Conservation (phyloP, 306 rosid species). For the Delonix regia region DNA sequence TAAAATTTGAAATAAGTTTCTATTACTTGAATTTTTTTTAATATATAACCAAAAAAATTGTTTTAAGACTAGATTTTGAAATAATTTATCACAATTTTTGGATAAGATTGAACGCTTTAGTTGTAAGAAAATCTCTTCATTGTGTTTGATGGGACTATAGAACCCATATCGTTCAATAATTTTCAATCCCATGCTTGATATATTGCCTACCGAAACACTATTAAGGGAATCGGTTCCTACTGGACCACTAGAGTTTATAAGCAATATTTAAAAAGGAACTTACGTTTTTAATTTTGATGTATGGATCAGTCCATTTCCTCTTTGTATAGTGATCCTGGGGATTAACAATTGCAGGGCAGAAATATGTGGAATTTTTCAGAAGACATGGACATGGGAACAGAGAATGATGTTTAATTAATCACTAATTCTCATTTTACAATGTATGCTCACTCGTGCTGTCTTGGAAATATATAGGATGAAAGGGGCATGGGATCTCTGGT, state of each 20-base stretch:
- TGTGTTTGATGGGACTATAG: not conserved
- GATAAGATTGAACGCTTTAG: not conserved
- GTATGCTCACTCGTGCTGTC: slow-evolving; percentile 78
- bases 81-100: not conserved
- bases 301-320: not conserved
- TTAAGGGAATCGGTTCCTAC: not conserved
- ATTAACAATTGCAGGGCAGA: slow-evolving; percentile 56
- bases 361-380: slow-evolving; percentile 55
- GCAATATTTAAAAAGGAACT: not conserved
- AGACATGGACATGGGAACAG: slow-evolving; percentile 71
- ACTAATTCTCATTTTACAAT: slow-evolving; percentile 43
- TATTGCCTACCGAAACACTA: not conserved
- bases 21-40: not conserved
- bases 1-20: not conserved
- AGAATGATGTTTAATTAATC: slow-evolving; percentile 41
- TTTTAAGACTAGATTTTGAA: not conserved
- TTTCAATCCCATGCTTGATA: slow-evolving; percentile 9
- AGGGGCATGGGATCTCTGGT: slow-evolving; percentile 60
- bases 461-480: slow-evolving; percentile 55
- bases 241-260: slow-evolving; percentile 13
- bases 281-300: not conserved
- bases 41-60: not conserved
- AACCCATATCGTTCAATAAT: not conserved
- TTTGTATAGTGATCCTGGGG: slow-evolving; percentile 51
- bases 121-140: not conserved